These are phyloP conservation scores for Eimeria praecox DNA, from an alignment of 169 alveolate species.

Conservation along the genomic window DNA sequence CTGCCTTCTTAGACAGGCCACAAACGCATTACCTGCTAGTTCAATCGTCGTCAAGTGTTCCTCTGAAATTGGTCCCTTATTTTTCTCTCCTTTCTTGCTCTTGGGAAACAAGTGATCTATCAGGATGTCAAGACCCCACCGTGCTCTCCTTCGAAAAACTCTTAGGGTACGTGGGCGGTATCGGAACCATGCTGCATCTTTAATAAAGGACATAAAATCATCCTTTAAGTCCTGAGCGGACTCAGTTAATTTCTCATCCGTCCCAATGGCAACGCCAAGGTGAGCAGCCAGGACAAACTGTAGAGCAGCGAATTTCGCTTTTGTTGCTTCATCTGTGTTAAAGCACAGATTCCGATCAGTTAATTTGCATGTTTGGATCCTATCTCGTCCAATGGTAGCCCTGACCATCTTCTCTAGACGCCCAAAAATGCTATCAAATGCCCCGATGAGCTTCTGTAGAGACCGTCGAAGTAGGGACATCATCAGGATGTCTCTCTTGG, in stretches of 20 bases:
- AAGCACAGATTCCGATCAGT: constrained; percentile 18
- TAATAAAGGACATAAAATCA: constrained; percentile 56
- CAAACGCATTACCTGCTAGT: constrained; percentile 33
- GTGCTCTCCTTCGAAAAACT: not conserved
- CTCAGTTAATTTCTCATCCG: not conserved
- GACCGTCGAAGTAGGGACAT: constrained; percentile 56
- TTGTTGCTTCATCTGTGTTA: constrained; percentile 52
- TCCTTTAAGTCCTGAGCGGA: not conserved
- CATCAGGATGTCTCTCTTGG: constrained; percentile 57
- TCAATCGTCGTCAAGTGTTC: constrained; percentile 18
- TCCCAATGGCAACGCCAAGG: constrained; percentile 55
- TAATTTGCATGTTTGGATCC: constrained; percentile 46
- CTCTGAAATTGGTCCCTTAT: not conserved
- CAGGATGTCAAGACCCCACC: constrained; percentile 61
- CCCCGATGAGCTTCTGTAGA: constrained; percentile 28
- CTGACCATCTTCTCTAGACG: constrained; percentile 56
- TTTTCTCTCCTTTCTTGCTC: not conserved
- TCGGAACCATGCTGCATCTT: constrained; percentile 66
- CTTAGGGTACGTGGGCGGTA: constrained; percentile 1
- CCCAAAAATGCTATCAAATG: constrained; percentile 48
- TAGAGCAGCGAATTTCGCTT: constrained; percentile 32
- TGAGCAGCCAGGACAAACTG: constrained; percentile 60
- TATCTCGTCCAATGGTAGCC: constrained; percentile 25
- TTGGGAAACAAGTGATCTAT: constrained; percentile 46
- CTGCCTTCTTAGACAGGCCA: not conserved